Conservation (phyloP, 2,329 filamentous ascomycete species). For the Gyromitra esculenta region DNA sequence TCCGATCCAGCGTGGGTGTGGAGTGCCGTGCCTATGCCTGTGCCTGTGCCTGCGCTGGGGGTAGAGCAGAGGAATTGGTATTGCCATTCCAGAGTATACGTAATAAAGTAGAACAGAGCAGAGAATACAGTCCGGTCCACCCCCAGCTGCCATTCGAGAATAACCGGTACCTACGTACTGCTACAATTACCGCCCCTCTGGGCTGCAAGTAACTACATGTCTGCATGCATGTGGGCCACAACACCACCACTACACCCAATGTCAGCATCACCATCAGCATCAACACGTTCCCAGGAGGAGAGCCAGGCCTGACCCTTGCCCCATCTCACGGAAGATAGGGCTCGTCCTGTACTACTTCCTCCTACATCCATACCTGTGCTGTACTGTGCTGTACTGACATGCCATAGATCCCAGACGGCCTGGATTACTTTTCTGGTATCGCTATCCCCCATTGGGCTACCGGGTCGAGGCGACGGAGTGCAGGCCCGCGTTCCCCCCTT, state of each 20-base stretch:
- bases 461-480: conserved; percentile 21
- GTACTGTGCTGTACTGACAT: conserved; percentile 1
- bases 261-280: neutral
- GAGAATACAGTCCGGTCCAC: neutral
- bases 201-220: too few species aligned
- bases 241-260: neutral
- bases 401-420: neutral
- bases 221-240: too few species aligned
- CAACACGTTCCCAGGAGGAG: conserved; percentile 30
- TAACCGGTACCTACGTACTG: conserved; percentile 1
- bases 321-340: neutral
- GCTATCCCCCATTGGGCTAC: conserved; percentile 9
- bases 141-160: conserved; percentile 4
- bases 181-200: conserved; percentile 16
- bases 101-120: neutral
- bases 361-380: neutral
- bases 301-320: neutral
- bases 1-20: conserved; percentile 10
- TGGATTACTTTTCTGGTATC: conserved; percentile 17
- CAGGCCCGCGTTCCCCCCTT: conserved; percentile 33
- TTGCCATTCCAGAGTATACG: too few species aligned
- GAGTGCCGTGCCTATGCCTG: too few species aligned
- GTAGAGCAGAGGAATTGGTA: too few species aligned
- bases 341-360: too few species aligned
- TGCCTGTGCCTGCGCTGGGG: too few species aligned